These are phyloP conservation scores for Pythium guiyangense DNA, from an alignment of 352 stramenopile genomes.

Conservation along the genomic window DNA sequence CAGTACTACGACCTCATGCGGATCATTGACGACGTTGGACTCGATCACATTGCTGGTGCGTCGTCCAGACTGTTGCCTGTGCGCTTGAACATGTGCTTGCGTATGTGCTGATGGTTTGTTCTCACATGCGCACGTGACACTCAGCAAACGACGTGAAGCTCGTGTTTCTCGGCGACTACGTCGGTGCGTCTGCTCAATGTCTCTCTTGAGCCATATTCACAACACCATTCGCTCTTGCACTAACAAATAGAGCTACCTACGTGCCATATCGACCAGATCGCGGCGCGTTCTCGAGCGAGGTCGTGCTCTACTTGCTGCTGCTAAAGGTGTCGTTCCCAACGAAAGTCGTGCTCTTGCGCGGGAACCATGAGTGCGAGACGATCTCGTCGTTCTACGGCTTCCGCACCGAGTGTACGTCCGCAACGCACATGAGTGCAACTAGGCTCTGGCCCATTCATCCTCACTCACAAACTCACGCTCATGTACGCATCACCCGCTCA, in stretches of 20 bases:
- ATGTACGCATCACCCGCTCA: no score
- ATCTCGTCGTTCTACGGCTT: conserved; percentile 87
- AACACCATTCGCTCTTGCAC: not conserved
- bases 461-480: no score
- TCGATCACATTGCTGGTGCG: conserved; percentile 33
- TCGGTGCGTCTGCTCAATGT: conserved; percentile 25
- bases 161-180: conserved; percentile 77
- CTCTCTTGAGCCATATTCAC: not conserved
- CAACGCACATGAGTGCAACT: not conserved
- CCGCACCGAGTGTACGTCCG: conserved; percentile 57
- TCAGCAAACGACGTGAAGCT: conserved; percentile 46
- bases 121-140: no score
- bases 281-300: conserved; percentile 77
- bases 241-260: not conserved
- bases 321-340: conserved; percentile 60
- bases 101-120: no score
- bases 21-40: conserved; percentile 43
- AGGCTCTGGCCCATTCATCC: not conserved
- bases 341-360: conserved; percentile 65
- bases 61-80: no score
- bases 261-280: conserved; percentile 39
- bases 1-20: conserved; percentile 78
- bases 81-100: no score
- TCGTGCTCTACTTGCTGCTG: conserved; percentile 73
- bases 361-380: conserved; percentile 83